Percentiles rank a stretch among this genome's conserved stretches.
Evolutionary conservation across 352 stramenopile genomes (phyloP).

Genomic region (Phytophthora citricola): DNA sequence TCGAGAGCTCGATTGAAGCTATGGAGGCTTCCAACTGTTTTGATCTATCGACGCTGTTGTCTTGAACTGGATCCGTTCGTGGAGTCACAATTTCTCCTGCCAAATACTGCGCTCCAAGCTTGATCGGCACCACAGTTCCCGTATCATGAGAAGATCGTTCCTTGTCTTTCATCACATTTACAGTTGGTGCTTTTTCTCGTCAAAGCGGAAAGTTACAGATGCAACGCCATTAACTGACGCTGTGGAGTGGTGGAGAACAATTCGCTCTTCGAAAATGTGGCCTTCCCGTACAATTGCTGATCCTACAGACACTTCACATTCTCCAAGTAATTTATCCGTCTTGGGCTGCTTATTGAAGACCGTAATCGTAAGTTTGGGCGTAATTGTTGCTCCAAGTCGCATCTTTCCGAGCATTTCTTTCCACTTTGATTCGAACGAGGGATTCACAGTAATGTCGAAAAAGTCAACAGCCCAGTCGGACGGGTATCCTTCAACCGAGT

Average conservation of each 20-base stretch:
- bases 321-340: constrained; percentile 70
- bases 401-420: constrained; percentile 54
- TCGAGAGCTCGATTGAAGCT: constrained; percentile 37
- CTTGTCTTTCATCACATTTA: background rate
- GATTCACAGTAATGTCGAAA: constrained; percentile 55
- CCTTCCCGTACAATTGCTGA: constrained; percentile 79
- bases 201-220: constrained; percentile 66
- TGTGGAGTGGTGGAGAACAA: constrained; percentile 45
- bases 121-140: constrained; percentile 25
- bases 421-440: constrained; percentile 67
- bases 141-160: constrained; percentile 3
- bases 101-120: constrained; percentile 35
- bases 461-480: constrained; percentile 69
- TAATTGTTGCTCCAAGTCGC: constrained; percentile 64
- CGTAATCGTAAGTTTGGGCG: constrained; percentile 68
- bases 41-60: constrained; percentile 24
- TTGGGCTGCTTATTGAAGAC: constrained; percentile 80
- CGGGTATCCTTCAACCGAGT: constrained; percentile 72
- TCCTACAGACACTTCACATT: constrained; percentile 76
- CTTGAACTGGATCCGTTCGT: constrained; percentile 10
- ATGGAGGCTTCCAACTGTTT: constrained; percentile 38
- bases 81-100: constrained; percentile 34
- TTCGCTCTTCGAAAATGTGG: constrained; percentile 73
- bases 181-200: constrained; percentile 49
- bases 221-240: constrained; percentile 41